Base-by-base conservation (phyloP, 306 rosid species). In the Prunus kanzakura region DNA sequence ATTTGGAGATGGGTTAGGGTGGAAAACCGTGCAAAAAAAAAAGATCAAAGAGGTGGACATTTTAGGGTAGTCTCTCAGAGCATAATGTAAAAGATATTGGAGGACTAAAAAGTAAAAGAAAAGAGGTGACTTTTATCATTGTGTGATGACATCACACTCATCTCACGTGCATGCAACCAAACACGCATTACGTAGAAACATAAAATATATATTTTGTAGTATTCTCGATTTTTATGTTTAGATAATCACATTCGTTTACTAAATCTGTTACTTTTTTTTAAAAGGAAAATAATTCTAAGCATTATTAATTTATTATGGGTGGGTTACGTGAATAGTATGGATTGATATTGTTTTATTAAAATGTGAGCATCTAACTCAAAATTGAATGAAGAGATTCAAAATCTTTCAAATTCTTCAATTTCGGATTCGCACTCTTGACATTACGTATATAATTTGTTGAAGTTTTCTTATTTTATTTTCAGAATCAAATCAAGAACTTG, bases 91-190 rank as follows among this genome's bases (percentile, higher is more conserved):
- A 89, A 84, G 96, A 87, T 89, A 79, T 93, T 81, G 97, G 97
- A 89, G 83, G 86, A 80, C 88, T 82, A 86, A 83, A 93, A 93
- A 93, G 91, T 86, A 84, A 85, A 92, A 86, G 81, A 86, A 87
- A 89, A 87, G 86, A 85, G 77, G 47, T 13, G 69, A 82, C 91
- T 93, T 90, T 88, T 90, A 86, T 93, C 91, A 90, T 68, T 84
- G 76, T 84, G 73, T 74, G 78, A 85, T 83, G 88, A 88, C 87
- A 86, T 87, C 85, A 82, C 83, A 79, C 86, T 64, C 88, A 50
- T 79, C 86, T 88, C 92, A 93, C 97, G 97, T 93, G 97, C 92
- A 87, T 86, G 86, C 96, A 87, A 83, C 86, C 81, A 67, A 74
- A 78, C 85, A 62, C 79, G 72, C 82, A 78, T 74, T 74, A 56